These are phyloP conservation scores for Erodium moschatum DNA, from an alignment of 441 rosid species.

Conservation along the genomic window DNA sequence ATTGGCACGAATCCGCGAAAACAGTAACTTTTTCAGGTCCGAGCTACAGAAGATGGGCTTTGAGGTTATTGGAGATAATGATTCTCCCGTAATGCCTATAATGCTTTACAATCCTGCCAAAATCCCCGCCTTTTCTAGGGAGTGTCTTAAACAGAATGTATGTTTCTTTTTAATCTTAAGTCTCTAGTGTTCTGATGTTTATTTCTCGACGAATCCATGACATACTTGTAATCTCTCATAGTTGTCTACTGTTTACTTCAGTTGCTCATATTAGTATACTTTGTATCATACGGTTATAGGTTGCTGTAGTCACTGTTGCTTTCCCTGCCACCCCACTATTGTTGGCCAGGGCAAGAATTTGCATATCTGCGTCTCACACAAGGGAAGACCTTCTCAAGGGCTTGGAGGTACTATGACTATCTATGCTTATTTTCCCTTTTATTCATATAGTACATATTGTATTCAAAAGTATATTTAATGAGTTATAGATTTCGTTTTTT, in stretches of 20 bases:
- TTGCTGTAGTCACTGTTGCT: constrained; percentile 71
- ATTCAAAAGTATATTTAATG: too few species aligned
- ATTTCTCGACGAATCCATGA: not conserved
- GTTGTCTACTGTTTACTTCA: not conserved
- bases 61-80: constrained; percentile 86
- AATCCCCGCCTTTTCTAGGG: constrained; percentile 82
- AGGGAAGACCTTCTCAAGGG: constrained; percentile 69
- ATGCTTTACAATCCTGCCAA: constrained; percentile 94
- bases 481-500: too few species aligned
- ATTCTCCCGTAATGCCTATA: constrained; percentile 89
- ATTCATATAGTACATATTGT: too few species aligned
- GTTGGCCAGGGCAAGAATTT: constrained; percentile 81
- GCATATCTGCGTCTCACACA: constrained; percentile 78
- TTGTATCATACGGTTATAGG: constrained; percentile 30
- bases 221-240: not conserved
- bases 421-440: not conserved
- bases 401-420: constrained; percentile 37
- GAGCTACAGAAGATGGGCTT: constrained; percentile 89
- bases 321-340: constrained; percentile 83
- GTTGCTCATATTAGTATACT: not conserved
- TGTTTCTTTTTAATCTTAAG: constrained; percentile 11
- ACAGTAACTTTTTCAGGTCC: constrained; percentile 82
- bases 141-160: constrained; percentile 68
- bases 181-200: not conserved
- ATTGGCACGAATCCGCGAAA: constrained; percentile 73